Percentiles rank a stretch among this genome's conserved stretches.
Conservation (phyloP, 192 early-diverging fungal species). For the Linnemannia zychae region DNA sequence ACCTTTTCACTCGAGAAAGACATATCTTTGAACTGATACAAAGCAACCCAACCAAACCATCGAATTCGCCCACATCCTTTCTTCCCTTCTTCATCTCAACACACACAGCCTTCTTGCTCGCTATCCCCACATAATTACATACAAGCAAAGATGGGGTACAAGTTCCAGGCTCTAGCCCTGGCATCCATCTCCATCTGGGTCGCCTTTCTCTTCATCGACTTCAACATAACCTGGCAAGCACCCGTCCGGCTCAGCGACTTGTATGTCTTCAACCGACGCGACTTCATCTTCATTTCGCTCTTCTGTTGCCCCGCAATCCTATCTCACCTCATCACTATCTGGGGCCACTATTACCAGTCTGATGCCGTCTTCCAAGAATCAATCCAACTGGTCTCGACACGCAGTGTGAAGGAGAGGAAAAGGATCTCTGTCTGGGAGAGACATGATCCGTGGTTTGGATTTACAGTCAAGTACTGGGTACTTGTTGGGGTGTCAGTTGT, state of each 20-base stretch:
- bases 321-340: constrained; percentile 46
- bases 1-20: too few relatives aligned
- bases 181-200: not conserved
- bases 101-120: not conserved
- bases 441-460: constrained; percentile 46
- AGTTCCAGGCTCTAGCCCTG: constrained; percentile 3
- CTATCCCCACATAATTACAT: not conserved
- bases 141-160: not conserved
- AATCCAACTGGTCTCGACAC: constrained; percentile 18
- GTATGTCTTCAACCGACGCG: constrained; percentile 37
- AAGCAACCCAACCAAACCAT: too few relatives aligned
- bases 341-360: constrained; percentile 46
- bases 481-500: constrained; percentile 12
- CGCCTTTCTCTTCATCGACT: constrained; percentile 18
- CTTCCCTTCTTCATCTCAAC: not conserved
- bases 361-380: constrained; percentile 33
- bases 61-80: not conserved
- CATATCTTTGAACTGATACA: not conserved
- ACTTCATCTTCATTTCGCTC: constrained; percentile 19
- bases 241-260: not conserved
- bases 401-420: constrained; percentile 1
- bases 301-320: constrained; percentile 27
- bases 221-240: constrained; percentile 19
- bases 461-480: constrained; percentile 28
- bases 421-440: constrained; percentile 41